phyloP scores from a whole-genome alignment of 257 asterid genomes.

The Solanum ossicruentum region DNA sequence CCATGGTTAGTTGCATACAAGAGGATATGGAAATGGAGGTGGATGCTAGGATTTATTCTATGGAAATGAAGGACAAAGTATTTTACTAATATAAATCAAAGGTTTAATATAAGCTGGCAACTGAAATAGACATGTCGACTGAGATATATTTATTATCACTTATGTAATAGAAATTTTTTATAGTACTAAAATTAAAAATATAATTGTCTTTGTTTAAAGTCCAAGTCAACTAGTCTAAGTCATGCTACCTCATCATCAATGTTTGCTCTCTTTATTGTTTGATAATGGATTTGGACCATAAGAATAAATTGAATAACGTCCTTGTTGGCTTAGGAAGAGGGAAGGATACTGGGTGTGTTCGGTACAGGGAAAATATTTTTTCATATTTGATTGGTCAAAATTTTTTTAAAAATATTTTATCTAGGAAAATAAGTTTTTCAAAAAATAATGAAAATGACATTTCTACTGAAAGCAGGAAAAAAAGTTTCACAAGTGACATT shows the following conservation, averaged over 20 bases:
- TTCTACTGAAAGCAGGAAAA: too few relatives aligned
- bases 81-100: too few relatives aligned
- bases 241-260: not conserved
- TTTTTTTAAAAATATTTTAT: not conserved
- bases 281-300: not conserved
- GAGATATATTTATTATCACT: too few relatives aligned
- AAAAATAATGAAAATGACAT: not conserved
- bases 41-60: not conserved
- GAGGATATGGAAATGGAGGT: not conserved
- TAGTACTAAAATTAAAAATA: not conserved
- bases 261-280: not conserved
- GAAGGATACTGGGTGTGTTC: not conserved
- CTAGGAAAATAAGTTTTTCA: too few relatives aligned
- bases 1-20: conserved; percentile 22
- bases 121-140: too few relatives aligned
- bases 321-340: not conserved
- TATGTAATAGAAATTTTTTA: too few relatives aligned
- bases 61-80: not conserved
- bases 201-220: not conserved
- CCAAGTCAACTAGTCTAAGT: not conserved
- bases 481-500: not conserved
- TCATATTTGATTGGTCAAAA: not conserved
- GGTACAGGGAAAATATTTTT: not conserved
- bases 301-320: not conserved
- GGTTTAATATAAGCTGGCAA: too few relatives aligned